A percentile compares a stretch with the other conserved stretches of the same genome.
These are phyloP conservation scores for Chenopodium formosanum DNA, from an alignment of 148 eudicot species.

Conservation along the genomic window DNA sequence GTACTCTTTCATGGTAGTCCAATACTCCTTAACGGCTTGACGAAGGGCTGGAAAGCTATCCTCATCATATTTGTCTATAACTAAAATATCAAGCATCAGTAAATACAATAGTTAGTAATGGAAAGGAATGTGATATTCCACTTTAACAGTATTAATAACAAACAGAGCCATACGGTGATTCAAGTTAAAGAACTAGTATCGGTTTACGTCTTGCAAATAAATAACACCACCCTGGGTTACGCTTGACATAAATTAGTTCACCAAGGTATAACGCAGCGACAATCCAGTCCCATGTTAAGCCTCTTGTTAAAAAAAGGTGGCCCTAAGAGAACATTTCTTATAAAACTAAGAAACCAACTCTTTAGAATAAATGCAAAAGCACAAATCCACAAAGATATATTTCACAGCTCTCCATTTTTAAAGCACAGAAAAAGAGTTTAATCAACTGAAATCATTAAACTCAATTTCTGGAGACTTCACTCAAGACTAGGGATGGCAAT, in stretches of 20 bases:
- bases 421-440: not conserved
- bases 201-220: not conserved
- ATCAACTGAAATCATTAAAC: not conserved
- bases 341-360: not conserved
- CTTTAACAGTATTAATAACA: not conserved
- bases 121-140: not conserved
- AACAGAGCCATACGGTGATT: not conserved
- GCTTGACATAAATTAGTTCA: not conserved
- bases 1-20: conserved; percentile 71
- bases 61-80: conserved; percentile 45
- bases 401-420: not conserved
- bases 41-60: conserved; percentile 47
- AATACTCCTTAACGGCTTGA: conserved; percentile 54
- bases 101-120: not conserved
- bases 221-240: not conserved
- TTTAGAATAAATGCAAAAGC: not conserved
- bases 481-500: not conserved
- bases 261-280: not conserved
- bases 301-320: not conserved
- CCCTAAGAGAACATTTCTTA: not conserved
- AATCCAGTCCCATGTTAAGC: not conserved
- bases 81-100: conserved; percentile 9
- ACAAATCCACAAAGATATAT: not conserved
- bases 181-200: not conserved
- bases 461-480: not conserved